Conservation (phyloP, 345 rosid species). For the Gossypioides kirkii region DNA sequence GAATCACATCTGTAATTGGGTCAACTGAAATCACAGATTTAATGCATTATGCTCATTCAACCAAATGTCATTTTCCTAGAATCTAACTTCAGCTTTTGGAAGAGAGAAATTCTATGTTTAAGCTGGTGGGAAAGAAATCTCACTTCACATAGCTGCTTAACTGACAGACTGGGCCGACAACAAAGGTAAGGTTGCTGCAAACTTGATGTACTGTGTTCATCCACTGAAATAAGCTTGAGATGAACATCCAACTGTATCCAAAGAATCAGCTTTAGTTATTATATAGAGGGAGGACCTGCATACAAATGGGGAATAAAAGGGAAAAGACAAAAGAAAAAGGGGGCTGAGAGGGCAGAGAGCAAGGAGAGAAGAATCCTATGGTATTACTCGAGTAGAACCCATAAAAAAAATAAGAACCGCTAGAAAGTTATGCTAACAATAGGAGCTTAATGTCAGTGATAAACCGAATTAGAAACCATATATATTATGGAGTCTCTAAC, state of each 20-base stretch:
- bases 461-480: constrained; percentile 5
- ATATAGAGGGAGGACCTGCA: not conserved
- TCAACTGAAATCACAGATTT: not conserved
- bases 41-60: not conserved
- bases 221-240: constrained; percentile 72
- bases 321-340: not conserved
- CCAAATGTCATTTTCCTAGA: not conserved
- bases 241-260: constrained; percentile 58
- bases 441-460: constrained; percentile 9
- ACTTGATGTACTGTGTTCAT: constrained; percentile 45
- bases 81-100: not conserved
- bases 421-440: not conserved
- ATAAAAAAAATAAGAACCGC: constrained; percentile 9
- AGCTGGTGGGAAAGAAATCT: constrained; percentile 34
- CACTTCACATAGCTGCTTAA: constrained; percentile 79
- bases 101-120: not conserved
- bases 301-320: not conserved
- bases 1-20: not conserved
- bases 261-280: constrained; percentile 10
- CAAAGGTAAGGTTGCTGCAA: constrained; percentile 77
- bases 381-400: not conserved
- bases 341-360: not conserved
- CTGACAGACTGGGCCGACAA: constrained; percentile 62
- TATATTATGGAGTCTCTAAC: constrained; percentile 9
- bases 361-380: not conserved